Percentiles rank a stretch among this genome's conserved stretches.
phyloP scores from a whole-genome alignment of 352 stramenopile species.

The Pythium graminicola region DNA sequence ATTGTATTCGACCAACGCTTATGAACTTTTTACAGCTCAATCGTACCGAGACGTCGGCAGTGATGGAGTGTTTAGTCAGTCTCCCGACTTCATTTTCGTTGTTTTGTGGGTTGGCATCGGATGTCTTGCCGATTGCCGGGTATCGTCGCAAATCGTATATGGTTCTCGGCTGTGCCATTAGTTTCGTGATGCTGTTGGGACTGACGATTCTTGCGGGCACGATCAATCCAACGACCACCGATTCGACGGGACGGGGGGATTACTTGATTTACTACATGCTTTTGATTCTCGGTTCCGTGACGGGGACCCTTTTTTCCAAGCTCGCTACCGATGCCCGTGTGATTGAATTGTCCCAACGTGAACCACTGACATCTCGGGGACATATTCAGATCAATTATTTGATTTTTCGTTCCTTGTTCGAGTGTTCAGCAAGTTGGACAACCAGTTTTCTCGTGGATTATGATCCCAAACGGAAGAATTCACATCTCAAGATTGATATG shows the following conservation, averaged over 20 bases:
- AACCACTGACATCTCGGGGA: conserved; percentile 59
- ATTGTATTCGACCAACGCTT: conserved; percentile 59
- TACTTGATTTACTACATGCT: conserved; percentile 42
- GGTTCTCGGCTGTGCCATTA: conserved; percentile 59
- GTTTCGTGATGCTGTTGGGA: conserved; percentile 38
- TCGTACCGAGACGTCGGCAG: conserved; percentile 37
- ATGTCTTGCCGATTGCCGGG: conserved; percentile 78
- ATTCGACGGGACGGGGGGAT: conserved; percentile 25
- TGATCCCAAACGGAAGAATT: conserved; percentile 35
- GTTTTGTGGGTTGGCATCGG: conserved; percentile 81
- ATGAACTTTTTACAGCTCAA: conserved; percentile 59
- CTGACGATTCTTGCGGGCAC: conserved; percentile 43
- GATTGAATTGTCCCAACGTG: conserved; percentile 74
- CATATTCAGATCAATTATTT: conserved; percentile 75
- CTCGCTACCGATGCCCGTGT: conserved; percentile 76
- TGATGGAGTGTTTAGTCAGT: conserved; percentile 70
- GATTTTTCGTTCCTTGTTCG: conserved; percentile 46
- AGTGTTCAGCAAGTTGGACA: conserved; percentile 44
- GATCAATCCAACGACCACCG: conserved; percentile 36
- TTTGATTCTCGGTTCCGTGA: conserved; percentile 71
- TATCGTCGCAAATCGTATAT: conserved; percentile 90
- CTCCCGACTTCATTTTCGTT: conserved; percentile 87
- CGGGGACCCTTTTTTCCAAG: conserved; percentile 82
- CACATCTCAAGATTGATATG: conserved; percentile 42
- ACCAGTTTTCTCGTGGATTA: conserved; percentile 42